A percentile compares a stretch with the other conserved stretches of the same genome.
phyloP scores from a whole-genome alignment of 768 basidiomycete genomes.

The Amanita molliuscula region DNA sequence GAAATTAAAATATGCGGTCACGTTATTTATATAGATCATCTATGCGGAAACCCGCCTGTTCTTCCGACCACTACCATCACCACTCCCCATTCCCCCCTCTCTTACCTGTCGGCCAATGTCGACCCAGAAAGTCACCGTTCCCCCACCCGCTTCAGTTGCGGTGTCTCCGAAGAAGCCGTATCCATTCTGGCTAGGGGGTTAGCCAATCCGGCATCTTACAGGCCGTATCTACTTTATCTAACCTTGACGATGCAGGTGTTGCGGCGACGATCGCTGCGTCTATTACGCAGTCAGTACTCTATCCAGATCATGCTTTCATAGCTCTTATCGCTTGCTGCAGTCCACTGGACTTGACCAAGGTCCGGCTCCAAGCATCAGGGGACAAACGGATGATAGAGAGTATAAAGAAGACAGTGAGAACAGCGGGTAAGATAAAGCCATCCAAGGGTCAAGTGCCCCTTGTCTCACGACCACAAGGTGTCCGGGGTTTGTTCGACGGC shows the following conservation, averaged over 20 bases:
- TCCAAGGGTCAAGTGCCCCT: background rate
- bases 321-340: constrained; percentile 20
- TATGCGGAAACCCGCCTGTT: background rate
- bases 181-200: constrained; percentile 81
- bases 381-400: constrained; percentile 87
- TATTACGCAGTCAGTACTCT: constrained; percentile 55
- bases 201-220: constrained; percentile 11
- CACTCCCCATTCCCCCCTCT: too few relatives aligned
- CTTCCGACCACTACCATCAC: background rate
- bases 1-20: background rate
- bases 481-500: constrained; percentile 74
- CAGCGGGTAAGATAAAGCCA: constrained; percentile 46
- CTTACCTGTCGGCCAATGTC: constrained; percentile 1
- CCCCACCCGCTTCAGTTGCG: constrained; percentile 1
- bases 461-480: constrained; percentile 23
- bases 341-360: constrained; percentile 85
- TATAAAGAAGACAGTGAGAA: constrained; percentile 71
- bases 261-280: constrained; percentile 86
- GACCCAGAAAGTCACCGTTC: constrained; percentile 5
- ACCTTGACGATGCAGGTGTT: constrained; percentile 30
- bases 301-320: background rate
- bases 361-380: constrained; percentile 83
- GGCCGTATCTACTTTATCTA: background rate
- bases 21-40: background rate
- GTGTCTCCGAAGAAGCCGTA: constrained; percentile 46